These are phyloP conservation scores for Nemania sp. DNA, from an alignment of 2,329 filamentous ascomycete species.

Conservation along the genomic window DNA sequence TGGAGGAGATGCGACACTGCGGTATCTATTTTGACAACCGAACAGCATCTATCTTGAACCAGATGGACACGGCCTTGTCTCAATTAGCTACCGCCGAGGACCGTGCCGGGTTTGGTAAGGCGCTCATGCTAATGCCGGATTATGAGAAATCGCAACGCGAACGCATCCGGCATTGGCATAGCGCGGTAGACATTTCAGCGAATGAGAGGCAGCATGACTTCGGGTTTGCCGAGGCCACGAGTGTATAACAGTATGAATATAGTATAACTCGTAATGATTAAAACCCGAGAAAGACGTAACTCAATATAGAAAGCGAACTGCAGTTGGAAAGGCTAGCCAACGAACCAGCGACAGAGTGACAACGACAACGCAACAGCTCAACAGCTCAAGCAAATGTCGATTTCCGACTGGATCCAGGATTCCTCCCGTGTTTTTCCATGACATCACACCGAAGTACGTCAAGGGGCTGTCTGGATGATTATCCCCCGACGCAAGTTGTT, in stretches of 20 bases:
- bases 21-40: conserved; percentile 61
- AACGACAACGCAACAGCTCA: not conserved
- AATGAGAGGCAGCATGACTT: conserved; percentile 32
- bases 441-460: not conserved
- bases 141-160: conserved; percentile 40
- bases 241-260: not conserved
- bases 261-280: not conserved
- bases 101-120: conserved; percentile 38
- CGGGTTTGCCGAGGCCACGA: conserved; percentile 17
- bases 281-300: too few species aligned
- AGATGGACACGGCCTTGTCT: conserved; percentile 38
- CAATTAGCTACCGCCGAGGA: conserved; percentile 19
- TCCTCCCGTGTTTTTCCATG: not conserved
- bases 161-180: conserved; percentile 40
- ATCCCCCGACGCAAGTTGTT: not conserved
- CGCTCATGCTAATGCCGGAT: conserved; percentile 45
- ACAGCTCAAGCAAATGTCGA: not conserved
- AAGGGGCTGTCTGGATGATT: not conserved
- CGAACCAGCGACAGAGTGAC: not conserved
- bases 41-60: conserved; percentile 48
- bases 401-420: not conserved
- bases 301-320: too few species aligned
- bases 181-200: conserved; percentile 36
- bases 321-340: too few species aligned
- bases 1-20: conserved; percentile 68